Percentiles rank a stretch among this genome's conserved stretches.
These are phyloP conservation scores for Metschnikowia lunata DNA, from an alignment of 805 yeast genomes.

Conservation along the genomic window DNA sequence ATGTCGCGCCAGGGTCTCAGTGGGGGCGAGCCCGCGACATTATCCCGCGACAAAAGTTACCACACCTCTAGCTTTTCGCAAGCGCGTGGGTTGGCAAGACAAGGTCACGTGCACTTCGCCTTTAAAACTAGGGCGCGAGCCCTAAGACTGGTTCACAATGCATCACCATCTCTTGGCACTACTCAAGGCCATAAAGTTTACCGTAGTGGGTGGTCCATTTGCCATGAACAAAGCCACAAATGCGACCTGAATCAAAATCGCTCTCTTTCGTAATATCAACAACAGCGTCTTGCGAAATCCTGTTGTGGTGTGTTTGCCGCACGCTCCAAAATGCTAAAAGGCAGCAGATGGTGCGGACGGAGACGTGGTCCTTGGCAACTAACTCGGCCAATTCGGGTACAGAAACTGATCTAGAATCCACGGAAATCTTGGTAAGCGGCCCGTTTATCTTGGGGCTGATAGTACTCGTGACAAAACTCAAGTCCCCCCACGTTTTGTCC, in stretches of 20 bases:
- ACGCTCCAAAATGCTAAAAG: constrained; percentile 36
- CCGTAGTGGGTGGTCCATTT: constrained; percentile 27
- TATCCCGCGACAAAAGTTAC: too few relatives aligned
- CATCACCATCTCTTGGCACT: too few relatives aligned
- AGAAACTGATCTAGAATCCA: constrained; percentile 4
- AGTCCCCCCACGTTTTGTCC: constrained; percentile 1
- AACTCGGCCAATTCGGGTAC: constrained; percentile 14
- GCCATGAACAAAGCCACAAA: constrained; percentile 13
- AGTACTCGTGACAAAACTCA: constrained; percentile 1
- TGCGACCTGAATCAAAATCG: constrained; percentile 11
- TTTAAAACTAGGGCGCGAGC: not conserved
- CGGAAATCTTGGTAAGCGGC: not conserved
- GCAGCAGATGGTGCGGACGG: constrained; percentile 32
- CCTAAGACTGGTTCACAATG: too few relatives aligned
- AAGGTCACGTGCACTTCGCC: constrained; percentile 3
- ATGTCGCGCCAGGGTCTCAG: too few relatives aligned
- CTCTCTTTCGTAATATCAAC: not conserved
- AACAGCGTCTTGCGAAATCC: not conserved
- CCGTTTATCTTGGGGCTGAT: constrained; percentile 1
- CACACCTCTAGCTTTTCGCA: too few relatives aligned
- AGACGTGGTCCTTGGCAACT: constrained; percentile 18
- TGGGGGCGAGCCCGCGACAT: constrained; percentile 1
- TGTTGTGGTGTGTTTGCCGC: constrained; percentile 5
- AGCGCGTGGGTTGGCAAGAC: too few relatives aligned
- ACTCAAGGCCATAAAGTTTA: constrained; percentile 35